A percentile compares a stretch with the other conserved stretches of the same genome.
Conservation (phyloP, 192 early-diverging fungal genomes). For the Linnemannia hyalina region DNA sequence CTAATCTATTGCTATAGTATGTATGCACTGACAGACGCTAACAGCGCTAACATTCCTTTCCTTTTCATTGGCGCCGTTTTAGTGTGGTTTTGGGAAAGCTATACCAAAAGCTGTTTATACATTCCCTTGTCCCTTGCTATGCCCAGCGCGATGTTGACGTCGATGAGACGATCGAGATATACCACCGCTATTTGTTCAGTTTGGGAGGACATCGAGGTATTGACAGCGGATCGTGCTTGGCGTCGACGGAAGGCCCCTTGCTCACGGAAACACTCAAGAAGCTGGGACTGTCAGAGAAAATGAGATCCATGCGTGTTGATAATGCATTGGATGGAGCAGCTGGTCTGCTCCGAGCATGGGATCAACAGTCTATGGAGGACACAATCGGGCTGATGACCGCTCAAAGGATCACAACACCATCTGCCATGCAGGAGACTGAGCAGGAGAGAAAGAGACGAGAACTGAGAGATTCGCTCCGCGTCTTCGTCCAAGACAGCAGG, state of each 20-base stretch:
- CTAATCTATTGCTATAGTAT: not conserved
- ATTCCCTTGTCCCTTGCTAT: conserved; percentile 60
- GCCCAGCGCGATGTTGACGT: conserved; percentile 58
- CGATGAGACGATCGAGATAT: conserved; percentile 47
- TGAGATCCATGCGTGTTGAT: conserved; percentile 42
- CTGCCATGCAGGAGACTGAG: conserved; percentile 24
- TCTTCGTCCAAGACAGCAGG: conserved; percentile 42
- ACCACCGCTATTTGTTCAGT: conserved; percentile 53
- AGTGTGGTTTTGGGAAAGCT: conserved; percentile 64
- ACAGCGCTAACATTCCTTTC: not conserved
- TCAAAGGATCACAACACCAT: not conserved
- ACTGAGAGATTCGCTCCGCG: conserved; percentile 40
- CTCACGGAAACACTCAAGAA: conserved; percentile 54
- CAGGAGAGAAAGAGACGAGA: conserved; percentile 40
- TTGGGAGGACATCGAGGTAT: conserved; percentile 55
- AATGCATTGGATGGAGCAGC: conserved; percentile 43
- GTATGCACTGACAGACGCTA: not conserved
- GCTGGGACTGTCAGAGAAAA: conserved; percentile 45
- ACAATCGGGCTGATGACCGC: not conserved
- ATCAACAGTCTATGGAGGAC: conserved; percentile 17
- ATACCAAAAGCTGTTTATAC: conserved; percentile 68
- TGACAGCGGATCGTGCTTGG: conserved; percentile 53
- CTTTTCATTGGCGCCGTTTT: not conserved
- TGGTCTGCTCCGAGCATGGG: conserved; percentile 47
- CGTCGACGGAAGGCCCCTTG: conserved; percentile 38